Evolutionary conservation across 208 protist species (phyloP), one percentile per base, ranked within the genome.

Genomic region (Borovskyia barvae): DNA sequence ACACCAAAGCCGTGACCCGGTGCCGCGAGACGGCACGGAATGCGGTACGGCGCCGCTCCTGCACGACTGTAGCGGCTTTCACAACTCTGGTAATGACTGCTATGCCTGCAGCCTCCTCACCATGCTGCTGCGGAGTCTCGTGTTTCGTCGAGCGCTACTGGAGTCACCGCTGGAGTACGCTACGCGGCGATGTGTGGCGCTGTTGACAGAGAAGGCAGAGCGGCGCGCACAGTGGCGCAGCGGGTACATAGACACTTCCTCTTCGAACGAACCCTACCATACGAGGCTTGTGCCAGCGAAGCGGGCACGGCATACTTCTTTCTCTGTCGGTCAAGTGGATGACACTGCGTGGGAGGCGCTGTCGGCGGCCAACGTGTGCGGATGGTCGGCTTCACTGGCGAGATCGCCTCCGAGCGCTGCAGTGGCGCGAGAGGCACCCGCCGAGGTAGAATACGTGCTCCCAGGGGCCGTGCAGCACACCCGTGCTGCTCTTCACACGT

Each of bases 51-150:
- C n/a, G n/a, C n/a, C n/a, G n/a, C n/a, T 35, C 48, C 17, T 73
- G 39, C 39, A 42, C 19, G 75, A 91, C 52, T 74, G 43, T 43
- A 92, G 84, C 54, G 87, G 87, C 30, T 94, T 94, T 55, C 62
- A 72, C 46, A 94, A 94, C 57, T 30, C 43, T 5, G 77, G 80
- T 35, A 90, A 88, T 53, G 77, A 89, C 66, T 94, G 87, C 65
- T 94, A 94, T 66, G 87, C 79, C 24, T 91, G 84, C 70, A 90
- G 84, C 39, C 75, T 91, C 15, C 55, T 94, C 35, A 90, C 81
- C 9, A 58, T 92, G 46, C 62, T 94, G 36, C 62, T 94, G 35
- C 84, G 82, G 6, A 86, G 70, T 55, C n/a, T 54, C 17, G 17
- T 61, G 8, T 93, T 93, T 58, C 74, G 71, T 6, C 43, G 37